A percentile compares a stretch with the other conserved stretches of the same genome.
These are phyloP conservation scores for Lachancea fermentati DNA, from an alignment of 805 yeast genomes.

Conservation along the genomic window DNA sequence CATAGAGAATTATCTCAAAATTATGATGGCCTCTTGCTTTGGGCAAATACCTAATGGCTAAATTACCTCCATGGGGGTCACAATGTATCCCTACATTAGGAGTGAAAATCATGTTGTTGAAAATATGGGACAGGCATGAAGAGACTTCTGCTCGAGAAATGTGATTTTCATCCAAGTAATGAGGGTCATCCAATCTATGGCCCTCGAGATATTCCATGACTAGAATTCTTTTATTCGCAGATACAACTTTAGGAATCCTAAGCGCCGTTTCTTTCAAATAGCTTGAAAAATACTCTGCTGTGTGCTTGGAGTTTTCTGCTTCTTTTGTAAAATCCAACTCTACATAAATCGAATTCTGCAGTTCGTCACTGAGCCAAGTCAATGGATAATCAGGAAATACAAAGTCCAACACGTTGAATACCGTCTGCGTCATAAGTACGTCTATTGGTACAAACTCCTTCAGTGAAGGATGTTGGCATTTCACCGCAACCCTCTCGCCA, in stretches of 20 bases:
- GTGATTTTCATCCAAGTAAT: constrained; percentile 53
- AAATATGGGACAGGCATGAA: constrained; percentile 79
- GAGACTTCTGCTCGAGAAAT: constrained; percentile 78
- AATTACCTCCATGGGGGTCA: constrained; percentile 97
- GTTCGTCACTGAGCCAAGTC: constrained; percentile 93
- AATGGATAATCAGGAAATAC: constrained; percentile 92
- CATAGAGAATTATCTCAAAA: constrained; percentile 87
- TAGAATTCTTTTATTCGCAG: constrained; percentile 64
- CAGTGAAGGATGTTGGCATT: constrained; percentile 87
- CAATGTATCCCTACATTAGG: constrained; percentile 91
- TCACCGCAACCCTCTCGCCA: constrained; percentile 82
- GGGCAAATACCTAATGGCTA: constrained; percentile 61
- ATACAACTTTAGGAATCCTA: constrained; percentile 65
- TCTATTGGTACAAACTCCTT: constrained; percentile 88
- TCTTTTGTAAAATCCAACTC: constrained; percentile 87
- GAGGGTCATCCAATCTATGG: constrained; percentile 70
- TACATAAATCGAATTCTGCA: constrained; percentile 79
- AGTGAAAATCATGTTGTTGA: constrained; percentile 92
- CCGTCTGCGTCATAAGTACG: constrained; percentile 67
- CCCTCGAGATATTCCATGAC: constrained; percentile 88
- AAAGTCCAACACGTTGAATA: constrained; percentile 64
- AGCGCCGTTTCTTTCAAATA: constrained; percentile 63
- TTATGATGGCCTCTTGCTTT: constrained; percentile 43
- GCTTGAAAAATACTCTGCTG: constrained; percentile 57
- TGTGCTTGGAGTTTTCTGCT: constrained; percentile 71